These are phyloP conservation scores for Penicillium sp. DNA, from an alignment of 2,329 filamentous ascomycete species.

Conservation along the genomic window DNA sequence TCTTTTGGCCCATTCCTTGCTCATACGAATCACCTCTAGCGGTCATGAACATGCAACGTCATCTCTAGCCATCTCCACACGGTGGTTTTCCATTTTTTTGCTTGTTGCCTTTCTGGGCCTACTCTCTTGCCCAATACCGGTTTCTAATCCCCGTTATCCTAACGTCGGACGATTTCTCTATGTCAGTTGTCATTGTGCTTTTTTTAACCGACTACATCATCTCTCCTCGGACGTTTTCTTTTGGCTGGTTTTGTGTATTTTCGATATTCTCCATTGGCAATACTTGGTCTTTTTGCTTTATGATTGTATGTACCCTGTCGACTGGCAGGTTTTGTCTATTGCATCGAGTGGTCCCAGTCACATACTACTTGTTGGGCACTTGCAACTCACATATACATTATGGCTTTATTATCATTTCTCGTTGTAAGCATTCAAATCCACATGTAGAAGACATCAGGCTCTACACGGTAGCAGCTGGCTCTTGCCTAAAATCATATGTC, in stretches of 20 bases:
- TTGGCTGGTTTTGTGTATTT: constrained; percentile 21
- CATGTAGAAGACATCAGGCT: background rate
- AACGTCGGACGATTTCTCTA: constrained; percentile 40
- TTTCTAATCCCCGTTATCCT: constrained; percentile 18
- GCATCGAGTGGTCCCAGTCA: constrained; percentile 20
- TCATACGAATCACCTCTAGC: constrained; percentile 27
- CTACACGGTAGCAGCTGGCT: constrained; percentile 5
- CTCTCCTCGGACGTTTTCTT: constrained; percentile 29
- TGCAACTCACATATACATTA: constrained; percentile 20
- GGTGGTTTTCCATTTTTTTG: constrained; percentile 6
- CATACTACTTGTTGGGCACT: constrained; percentile 17
- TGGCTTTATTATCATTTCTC: constrained; percentile 3
- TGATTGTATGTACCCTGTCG: constrained; percentile 25
- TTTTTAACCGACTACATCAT: constrained; percentile 23
- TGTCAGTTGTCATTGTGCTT: constrained; percentile 34
- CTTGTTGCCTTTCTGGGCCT: constrained; percentile 2
- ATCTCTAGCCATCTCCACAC: constrained; percentile 12
- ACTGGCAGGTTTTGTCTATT: constrained; percentile 25
- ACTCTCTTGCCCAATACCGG: constrained; percentile 1
- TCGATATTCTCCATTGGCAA: constrained; percentile 20
- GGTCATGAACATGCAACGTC: constrained; percentile 29
- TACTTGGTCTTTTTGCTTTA: constrained; percentile 16
- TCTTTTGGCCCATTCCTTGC: constrained; percentile 19
- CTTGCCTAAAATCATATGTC: constrained; percentile 57
- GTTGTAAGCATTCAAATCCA: background rate